These are phyloP conservation scores for Coelastrella sp. DNA, from an alignment of 139 green algal genomes.

Conservation along the genomic window DNA sequence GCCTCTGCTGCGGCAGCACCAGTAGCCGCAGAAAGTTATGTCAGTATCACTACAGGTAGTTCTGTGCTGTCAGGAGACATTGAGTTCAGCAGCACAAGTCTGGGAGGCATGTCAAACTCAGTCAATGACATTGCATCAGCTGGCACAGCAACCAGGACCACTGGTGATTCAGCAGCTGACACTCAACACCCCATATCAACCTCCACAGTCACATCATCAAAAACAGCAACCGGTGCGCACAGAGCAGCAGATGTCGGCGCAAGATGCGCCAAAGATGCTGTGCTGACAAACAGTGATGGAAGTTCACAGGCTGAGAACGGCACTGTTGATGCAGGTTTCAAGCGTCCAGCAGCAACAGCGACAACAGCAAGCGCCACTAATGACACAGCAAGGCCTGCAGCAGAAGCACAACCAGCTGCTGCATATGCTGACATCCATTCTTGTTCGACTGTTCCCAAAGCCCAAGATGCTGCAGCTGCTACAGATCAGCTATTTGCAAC, in stretches of 20 bases:
- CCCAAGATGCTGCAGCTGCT: constrained; percentile 2
- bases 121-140: neutral
- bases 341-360: neutral
- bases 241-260: no score
- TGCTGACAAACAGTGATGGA: no score
- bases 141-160: neutral
- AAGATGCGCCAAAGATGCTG: no score
- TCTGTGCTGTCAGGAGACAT: constrained; percentile 14
- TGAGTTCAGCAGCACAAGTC: constrained; percentile 33
- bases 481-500: constrained; percentile 26
- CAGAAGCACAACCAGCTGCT: neutral
- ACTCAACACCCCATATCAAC: neutral
- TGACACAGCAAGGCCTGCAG: neutral
- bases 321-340: no score
- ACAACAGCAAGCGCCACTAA: neutral
- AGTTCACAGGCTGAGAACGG: no score
- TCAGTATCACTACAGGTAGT: neutral
- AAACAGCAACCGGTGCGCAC: no score
- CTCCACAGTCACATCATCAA: no score
- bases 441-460: no score
- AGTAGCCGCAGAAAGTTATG: neutral
- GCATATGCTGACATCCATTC: neutral
- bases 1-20: no score
- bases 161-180: neutral
- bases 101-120: no score